These are phyloP conservation scores for Rugosomyces carneus DNA, from an alignment of 1,284 basidiomycete species.

Conservation along the genomic window DNA sequence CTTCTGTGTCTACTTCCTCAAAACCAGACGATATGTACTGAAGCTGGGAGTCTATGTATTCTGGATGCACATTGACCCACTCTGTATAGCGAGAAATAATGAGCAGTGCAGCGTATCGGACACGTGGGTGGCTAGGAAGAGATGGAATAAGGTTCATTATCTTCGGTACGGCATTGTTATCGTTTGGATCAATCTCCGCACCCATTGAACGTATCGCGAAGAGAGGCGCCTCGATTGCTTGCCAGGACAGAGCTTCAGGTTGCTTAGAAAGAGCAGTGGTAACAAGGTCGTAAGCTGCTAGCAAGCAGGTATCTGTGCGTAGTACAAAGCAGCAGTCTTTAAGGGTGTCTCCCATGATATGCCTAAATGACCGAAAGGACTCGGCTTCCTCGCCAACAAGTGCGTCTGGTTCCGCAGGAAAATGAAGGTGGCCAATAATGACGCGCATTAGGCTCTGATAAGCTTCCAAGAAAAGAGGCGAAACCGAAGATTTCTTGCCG, in stretches of 20 bases:
- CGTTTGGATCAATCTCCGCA: slow-evolving; percentile 81
- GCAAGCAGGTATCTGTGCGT: slow-evolving; percentile 80
- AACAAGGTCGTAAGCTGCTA: slow-evolving; percentile 79
- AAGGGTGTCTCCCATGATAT: slow-evolving; percentile 98
- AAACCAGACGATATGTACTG: slow-evolving; percentile 93
- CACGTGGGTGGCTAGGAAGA: slow-evolving; percentile 85
- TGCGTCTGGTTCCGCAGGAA: slow-evolving; percentile 67
- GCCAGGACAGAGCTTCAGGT: slow-evolving; percentile 68
- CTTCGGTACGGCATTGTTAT: slow-evolving; percentile 84
- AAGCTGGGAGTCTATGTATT: slow-evolving; percentile 82
- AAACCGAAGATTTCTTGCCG: slow-evolving; percentile 65
- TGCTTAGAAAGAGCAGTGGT: slow-evolving; percentile 60
- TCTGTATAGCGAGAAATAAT: slow-evolving; percentile 96
- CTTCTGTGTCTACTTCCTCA: slow-evolving; percentile 73
- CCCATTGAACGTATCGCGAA: slow-evolving; percentile 99
- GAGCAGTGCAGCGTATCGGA: slow-evolving; percentile 92
- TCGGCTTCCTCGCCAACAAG: slow-evolving; percentile 85
- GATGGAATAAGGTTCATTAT: slow-evolving; percentile 94
- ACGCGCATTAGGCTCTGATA: slow-evolving; percentile 82
- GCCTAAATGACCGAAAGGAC: slow-evolving; percentile 91
- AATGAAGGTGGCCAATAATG: slow-evolving; percentile 90
- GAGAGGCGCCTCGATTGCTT: slow-evolving; percentile 95
- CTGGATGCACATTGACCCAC: slow-evolving; percentile 90
- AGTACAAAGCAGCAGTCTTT: slow-evolving; percentile 98
- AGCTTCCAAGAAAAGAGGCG: slow-evolving; percentile 71